Evolutionary conservation across 495 filamentous ascomycete genomes (phyloP).

Genomic region (Penicillium salamii): DNA sequence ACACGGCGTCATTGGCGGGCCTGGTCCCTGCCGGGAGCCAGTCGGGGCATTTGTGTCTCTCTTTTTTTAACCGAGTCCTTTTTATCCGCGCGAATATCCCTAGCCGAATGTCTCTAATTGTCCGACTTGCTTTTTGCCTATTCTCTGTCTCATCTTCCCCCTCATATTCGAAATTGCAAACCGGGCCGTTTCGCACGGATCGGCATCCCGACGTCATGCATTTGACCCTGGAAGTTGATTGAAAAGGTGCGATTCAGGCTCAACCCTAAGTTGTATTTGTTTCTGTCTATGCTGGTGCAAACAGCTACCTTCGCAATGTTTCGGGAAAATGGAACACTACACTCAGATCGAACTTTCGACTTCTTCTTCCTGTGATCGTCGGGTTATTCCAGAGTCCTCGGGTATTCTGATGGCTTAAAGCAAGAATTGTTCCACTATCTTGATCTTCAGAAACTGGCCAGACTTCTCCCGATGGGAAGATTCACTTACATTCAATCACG

Average conservation of each 20-base stretch:
- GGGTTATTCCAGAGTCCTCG: no score
- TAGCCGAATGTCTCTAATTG: neutral
- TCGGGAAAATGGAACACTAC: no score
- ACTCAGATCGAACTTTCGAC: no score
- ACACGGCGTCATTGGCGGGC: slow-evolving; percentile 19
- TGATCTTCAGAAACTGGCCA: no score
- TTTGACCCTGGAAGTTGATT: neutral
- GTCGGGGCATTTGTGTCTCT: slow-evolving; percentile 12
- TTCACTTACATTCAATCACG: no score
- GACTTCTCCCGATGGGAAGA: no score
- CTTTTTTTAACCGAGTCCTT: slow-evolving; percentile 17
- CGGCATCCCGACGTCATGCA: slow-evolving; percentile 29
- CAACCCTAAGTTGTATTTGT: no score
- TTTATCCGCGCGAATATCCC: neutral
- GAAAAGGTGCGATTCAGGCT: neutral
- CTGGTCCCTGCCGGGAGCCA: slow-evolving; percentile 4
- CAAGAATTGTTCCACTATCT: no score
- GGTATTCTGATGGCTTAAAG: no score
- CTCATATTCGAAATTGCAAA: neutral
- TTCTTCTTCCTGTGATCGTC: no score
- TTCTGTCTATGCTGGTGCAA: no score
- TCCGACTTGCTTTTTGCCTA: neutral
- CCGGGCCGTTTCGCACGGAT: slow-evolving; percentile 8
- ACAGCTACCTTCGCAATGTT: no score
- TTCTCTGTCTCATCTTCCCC: neutral